A percentile compares a stretch with the other conserved stretches of the same genome.
Evolutionary conservation across 2,329 filamentous ascomycete genomes (phyloP).

Genomic region (Trichoderma guizhouense): DNA sequence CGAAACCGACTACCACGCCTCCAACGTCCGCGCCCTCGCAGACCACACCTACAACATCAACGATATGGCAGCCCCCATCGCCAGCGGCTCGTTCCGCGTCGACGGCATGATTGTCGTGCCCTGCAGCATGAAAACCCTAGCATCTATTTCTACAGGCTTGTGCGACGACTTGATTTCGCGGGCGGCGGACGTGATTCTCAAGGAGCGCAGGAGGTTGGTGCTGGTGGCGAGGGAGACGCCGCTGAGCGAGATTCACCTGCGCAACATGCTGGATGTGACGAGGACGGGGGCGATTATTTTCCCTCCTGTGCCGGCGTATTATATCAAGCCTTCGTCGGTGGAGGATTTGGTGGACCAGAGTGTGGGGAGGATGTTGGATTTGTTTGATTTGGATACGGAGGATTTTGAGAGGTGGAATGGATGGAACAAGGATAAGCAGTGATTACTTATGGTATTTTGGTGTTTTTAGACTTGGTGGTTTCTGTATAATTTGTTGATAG

Average conservation of each 20-base stretch:
- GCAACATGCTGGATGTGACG: conserved; percentile 43
- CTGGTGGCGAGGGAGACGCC: conserved; percentile 45
- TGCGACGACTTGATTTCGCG: conserved; percentile 46
- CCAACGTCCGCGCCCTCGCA: conserved; percentile 18
- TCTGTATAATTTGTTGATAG: not conserved
- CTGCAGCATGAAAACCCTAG: conserved; percentile 49
- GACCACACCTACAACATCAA: conserved; percentile 21
- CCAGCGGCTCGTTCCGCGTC: conserved; percentile 22
- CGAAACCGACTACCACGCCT: conserved; percentile 22
- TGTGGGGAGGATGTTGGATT: conserved; percentile 45
- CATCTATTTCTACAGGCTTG: conserved; percentile 40
- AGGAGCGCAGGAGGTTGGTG: conserved; percentile 41
- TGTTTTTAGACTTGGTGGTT: not conserved
- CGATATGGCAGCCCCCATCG: conserved; percentile 22
- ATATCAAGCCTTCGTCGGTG: conserved; percentile 37
- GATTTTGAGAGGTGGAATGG: conserved; percentile 40
- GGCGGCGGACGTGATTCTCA: conserved; percentile 46
- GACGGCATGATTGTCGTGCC: conserved; percentile 48
- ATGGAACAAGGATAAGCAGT: conserved; percentile 9
- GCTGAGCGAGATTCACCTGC: conserved; percentile 44
- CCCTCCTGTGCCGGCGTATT: conserved; percentile 45
- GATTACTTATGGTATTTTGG: not conserved
- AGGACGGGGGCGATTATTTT: conserved; percentile 42
- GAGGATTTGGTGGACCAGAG: conserved; percentile 45
- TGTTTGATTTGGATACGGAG: conserved; percentile 40